These are phyloP conservation scores for Solanum stenotomum DNA, from an alignment of 257 asterid species.

Conservation along the genomic window DNA sequence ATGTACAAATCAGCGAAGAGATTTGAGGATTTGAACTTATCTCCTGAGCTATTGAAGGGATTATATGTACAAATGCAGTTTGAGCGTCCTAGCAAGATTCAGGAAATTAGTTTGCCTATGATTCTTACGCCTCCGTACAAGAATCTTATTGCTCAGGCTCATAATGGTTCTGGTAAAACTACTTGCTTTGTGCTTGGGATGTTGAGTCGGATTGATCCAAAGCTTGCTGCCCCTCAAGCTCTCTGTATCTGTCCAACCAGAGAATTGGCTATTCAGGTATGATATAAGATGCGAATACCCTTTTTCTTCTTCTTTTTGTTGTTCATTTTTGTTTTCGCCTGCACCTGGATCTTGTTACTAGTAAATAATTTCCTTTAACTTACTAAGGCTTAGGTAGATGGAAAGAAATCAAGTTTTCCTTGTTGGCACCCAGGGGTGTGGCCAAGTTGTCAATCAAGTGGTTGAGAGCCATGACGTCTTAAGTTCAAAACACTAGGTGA, in stretches of 20 bases:
- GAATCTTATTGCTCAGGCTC: constrained; percentile 94
- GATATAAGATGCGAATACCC: not conserved
- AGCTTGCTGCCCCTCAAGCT: constrained; percentile 66
- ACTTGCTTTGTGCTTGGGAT: constrained; percentile 96
- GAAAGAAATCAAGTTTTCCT: not conserved
- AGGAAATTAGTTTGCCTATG: constrained; percentile 85
- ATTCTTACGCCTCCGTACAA: constrained; percentile 74
- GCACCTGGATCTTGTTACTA: not conserved
- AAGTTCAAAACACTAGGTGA: too few species aligned
- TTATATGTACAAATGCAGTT: constrained; percentile 75
- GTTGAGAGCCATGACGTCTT: too few species aligned
- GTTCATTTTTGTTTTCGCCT: not conserved
- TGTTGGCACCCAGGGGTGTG: too few species aligned
- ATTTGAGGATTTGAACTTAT: constrained; percentile 78
- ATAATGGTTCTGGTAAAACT: constrained; percentile 95
- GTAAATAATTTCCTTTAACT: not conserved
- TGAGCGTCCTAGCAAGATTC: constrained; percentile 81
- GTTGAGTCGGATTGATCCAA: constrained; percentile 88
- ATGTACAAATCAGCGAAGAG: constrained; percentile 62
- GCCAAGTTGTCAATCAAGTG: too few species aligned
- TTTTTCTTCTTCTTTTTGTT: not conserved
- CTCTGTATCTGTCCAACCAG: constrained; percentile 97
- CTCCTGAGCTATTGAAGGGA: constrained; percentile 71
- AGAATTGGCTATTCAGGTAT: constrained; percentile 91
- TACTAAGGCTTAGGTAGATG: not conserved